phyloP scores from a whole-genome alignment of 2,329 filamentous ascomycete genomes.

The Colletotrichum neosansevieriae region DNA sequence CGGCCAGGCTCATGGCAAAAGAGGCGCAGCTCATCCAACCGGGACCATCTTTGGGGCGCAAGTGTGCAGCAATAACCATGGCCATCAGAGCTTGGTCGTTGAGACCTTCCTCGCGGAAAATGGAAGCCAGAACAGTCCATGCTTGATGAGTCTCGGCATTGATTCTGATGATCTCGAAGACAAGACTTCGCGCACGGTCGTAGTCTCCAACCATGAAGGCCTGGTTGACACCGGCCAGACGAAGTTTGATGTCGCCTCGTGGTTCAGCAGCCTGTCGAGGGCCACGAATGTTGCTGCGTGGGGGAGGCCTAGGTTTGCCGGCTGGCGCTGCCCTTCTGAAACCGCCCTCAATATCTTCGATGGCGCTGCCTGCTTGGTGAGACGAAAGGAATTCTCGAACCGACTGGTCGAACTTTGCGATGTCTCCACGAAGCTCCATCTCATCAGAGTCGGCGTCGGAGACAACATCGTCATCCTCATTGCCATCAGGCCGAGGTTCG shows the following conservation, averaged over 20 bases:
- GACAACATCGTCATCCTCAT: conserved; percentile 43
- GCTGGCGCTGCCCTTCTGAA: conserved; percentile 42
- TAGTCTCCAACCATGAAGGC: conserved; percentile 74
- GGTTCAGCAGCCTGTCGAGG: conserved; percentile 74
- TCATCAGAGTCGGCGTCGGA: conserved; percentile 60
- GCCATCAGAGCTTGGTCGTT: conserved; percentile 68
- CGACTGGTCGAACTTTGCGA: conserved; percentile 57
- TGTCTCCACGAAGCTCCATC: conserved; percentile 58
- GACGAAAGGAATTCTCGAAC: conserved; percentile 56
- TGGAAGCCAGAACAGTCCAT: conserved; percentile 71
- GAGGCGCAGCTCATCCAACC: conserved; percentile 71
- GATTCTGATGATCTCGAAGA: conserved; percentile 74
- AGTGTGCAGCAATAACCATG: conserved; percentile 71
- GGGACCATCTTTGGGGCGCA: conserved; percentile 70
- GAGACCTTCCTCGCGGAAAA: conserved; percentile 71
- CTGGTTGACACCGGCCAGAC: conserved; percentile 75
- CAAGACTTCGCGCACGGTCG: conserved; percentile 67
- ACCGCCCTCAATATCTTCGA: background rate
- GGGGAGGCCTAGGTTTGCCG: conserved; percentile 38
- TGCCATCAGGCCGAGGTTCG: conserved; percentile 3
- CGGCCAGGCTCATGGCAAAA: conserved; percentile 65
- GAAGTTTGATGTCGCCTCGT: conserved; percentile 76
- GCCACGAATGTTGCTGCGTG: conserved; percentile 51
- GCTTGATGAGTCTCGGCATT: conserved; percentile 76
- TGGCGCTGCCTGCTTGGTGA: conserved; percentile 44